Evolutionary conservation across 352 stramenopile genomes (phyloP).

Genomic region (Phytophthora pini): DNA sequence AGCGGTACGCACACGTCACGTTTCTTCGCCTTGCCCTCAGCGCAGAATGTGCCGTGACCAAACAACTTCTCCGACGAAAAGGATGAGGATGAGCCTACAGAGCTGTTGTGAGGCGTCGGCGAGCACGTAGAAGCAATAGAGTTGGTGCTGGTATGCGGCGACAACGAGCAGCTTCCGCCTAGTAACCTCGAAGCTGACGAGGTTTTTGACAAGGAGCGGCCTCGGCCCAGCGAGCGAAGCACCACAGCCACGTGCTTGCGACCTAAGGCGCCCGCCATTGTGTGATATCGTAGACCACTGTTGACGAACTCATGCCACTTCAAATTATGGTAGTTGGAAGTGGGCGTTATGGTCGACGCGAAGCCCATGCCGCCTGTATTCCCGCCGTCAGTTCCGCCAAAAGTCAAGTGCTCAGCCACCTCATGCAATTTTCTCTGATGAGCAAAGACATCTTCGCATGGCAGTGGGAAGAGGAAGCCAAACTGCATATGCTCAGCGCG

Average conservation of each 20-base stretch:
- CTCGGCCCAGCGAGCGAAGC: conserved; percentile 46
- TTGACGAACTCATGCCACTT: conserved; percentile 81
- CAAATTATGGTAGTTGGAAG: conserved; percentile 76
- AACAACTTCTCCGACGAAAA: conserved; percentile 55
- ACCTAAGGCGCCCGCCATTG: conserved; percentile 47
- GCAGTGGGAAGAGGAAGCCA: conserved; percentile 78
- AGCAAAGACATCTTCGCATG: conserved; percentile 83
- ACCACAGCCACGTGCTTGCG: conserved; percentile 75
- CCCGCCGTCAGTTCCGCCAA: conserved; percentile 39
- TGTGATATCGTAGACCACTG: conserved; percentile 68
- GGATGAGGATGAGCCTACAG: conserved; percentile 27
- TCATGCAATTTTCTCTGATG: conserved; percentile 82
- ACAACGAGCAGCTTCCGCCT: conserved; percentile 34
- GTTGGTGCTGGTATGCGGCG: conserved; percentile 27
- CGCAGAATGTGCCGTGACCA: conserved; percentile 73
- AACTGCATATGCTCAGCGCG: conserved; percentile 74
- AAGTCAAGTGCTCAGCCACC: conserved; percentile 77
- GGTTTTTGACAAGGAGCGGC: conserved; percentile 38
- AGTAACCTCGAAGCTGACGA: conserved; percentile 36
- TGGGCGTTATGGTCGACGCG: conserved; percentile 56
- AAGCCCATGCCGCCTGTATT: conserved; percentile 40
- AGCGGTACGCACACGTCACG: conserved; percentile 62
- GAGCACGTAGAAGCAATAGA: conserved; percentile 42
- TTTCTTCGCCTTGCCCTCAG: conserved; percentile 55
- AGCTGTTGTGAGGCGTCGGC: conserved; percentile 34